Evolutionary conservation across 371 early-diverging fungal genomes (phyloP), one percentile per base, ranked within the genome.

Genomic region (Rhizopus sp.): DNA sequence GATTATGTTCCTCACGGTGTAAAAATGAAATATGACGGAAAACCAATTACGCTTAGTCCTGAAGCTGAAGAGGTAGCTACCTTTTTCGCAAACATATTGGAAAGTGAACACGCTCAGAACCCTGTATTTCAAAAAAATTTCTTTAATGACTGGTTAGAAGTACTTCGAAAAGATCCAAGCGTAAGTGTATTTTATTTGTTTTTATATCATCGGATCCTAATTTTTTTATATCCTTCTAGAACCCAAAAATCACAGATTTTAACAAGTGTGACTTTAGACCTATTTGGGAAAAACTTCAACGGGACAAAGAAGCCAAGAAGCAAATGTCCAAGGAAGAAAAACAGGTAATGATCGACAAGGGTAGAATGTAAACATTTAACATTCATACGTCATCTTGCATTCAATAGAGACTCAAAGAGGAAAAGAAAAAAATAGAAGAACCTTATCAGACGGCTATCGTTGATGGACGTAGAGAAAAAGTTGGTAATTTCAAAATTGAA

Each of bases 401-500:
- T 62, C 10, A 31, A 4, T 51, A 78, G 76, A 74, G 73, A 59
- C 46, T 82, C 35, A 95, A 93, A 66, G 83, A 88, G 46, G 95
- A 92, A 58, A 92, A 88, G 61, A 40, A 49, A 29, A 72, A 64
- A 35, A 40, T 90, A 7, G 97, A 96, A 38, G 90, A 89, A 15
- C 75, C 79, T 12, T 98, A 84, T 63, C 84, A 90, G 5, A 82
- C 72, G 66, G 92, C 93, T 49, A 41, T 72, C 15, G 70, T 97
- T 2, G 94, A 98, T 68, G 95, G 95, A 1, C 87, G 95, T 38
- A 93, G 90, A 63, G 98, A 98, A 70, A 96, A 97, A 72, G 92
- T 98, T 30, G 99, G 99, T 40, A 97, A 97, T 80, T 98, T 90
- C 68, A 69, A 95, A 39, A 92, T 97, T 66, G 99, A 97, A 81